These are phyloP conservation scores for Phytophthora hibernalis DNA, from an alignment of 352 stramenopile genomes.

Conservation along the genomic window DNA sequence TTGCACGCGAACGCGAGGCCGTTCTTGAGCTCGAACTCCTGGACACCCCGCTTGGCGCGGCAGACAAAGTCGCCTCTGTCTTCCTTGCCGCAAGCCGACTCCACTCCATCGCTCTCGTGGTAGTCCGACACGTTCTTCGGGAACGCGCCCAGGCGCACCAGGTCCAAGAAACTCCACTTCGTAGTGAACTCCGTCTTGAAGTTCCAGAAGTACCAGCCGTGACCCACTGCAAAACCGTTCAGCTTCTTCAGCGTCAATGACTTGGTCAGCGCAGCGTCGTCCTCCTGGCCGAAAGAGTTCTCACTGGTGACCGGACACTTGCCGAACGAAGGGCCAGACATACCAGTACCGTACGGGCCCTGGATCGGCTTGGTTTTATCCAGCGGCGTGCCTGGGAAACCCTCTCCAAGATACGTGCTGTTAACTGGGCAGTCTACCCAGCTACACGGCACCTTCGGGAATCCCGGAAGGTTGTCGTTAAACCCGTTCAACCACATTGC, in stretches of 20 bases:
- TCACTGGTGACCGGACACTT: slow-evolving; percentile 90
- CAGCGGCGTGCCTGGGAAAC: slow-evolving; percentile 92
- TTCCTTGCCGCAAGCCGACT: slow-evolving; percentile 67
- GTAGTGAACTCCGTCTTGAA: slow-evolving; percentile 94
- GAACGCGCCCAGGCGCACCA: slow-evolving; percentile 67
- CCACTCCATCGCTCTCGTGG: slow-evolving; percentile 61
- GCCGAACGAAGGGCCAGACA: slow-evolving; percentile 89
- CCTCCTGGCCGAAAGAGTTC: slow-evolving; percentile 80
- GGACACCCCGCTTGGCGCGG: slow-evolving; percentile 75
- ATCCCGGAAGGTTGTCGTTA: slow-evolving; percentile 93
- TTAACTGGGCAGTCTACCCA: slow-evolving; percentile 83
- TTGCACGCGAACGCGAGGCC: slow-evolving; percentile 75
- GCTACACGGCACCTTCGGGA: slow-evolving; percentile 91
- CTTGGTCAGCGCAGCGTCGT: slow-evolving; percentile 81
- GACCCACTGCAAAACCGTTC: slow-evolving; percentile 89
- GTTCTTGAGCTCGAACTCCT: slow-evolving; percentile 71
- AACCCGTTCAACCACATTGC: slow-evolving; percentile 90
- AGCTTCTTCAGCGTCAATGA: slow-evolving; percentile 94
- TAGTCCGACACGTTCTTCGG: slow-evolving; percentile 84
- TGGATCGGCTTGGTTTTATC: slow-evolving; percentile 92
- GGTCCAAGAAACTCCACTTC: slow-evolving; percentile 91
- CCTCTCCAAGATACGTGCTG: slow-evolving; percentile 91
- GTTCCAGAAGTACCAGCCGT: slow-evolving; percentile 97
- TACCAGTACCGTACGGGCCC: slow-evolving; percentile 79
- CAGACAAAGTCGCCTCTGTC: slow-evolving; percentile 83